Evolutionary conservation across 2,329 filamentous ascomycete species (phyloP), one percentile per base, ranked within the genome.

Genomic region (Sclerotinia glacialis): DNA sequence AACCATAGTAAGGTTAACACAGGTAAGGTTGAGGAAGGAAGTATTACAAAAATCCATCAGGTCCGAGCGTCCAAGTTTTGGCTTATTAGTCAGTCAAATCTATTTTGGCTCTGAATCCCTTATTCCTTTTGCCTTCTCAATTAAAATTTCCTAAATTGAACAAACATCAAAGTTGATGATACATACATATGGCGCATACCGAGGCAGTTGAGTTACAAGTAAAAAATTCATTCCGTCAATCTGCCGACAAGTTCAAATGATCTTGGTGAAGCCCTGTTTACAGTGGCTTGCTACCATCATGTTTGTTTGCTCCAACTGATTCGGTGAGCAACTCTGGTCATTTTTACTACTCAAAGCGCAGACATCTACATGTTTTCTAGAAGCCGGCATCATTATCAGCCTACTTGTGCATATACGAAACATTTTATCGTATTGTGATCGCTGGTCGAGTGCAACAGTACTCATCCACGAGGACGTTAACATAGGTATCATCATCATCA

Each of bases 321-420:
- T 26, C 28, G 44, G 44, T 60, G 31, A 28, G 28, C 18, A 31
- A 21, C 23, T n/a, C 28, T 37, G 18, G 2, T 37, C 14, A 37
- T 37, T 4, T 37, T 26, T 18, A 37, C 14, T n/a, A 21, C 14
- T 28, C 28, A 34, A 37, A 60, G 12, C 14, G n/a, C 44, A 49
- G 12, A 21, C 49, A 49, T 44, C 21, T 60, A 16, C 28, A 47
- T 49, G 12, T 49, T 7, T 26, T 4, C 31, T 18, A 49, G 16
- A 60, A 34, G 21, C 14, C 40, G 44, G 26, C 12, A 7, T 60
- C 3, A 16, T n/a, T 34, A 37, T 37, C 44, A 60, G n/a, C 31
- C 58, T n/a, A 49, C 44, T 49, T 5, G 16, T 60, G 58, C 58
- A 60, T 60, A 60, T 44, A 60, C 44, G 44, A 60, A 60, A 44